Conservation (phyloP, 1,284 basidiomycete genomes). For the Puccinia novopanici region DNA sequence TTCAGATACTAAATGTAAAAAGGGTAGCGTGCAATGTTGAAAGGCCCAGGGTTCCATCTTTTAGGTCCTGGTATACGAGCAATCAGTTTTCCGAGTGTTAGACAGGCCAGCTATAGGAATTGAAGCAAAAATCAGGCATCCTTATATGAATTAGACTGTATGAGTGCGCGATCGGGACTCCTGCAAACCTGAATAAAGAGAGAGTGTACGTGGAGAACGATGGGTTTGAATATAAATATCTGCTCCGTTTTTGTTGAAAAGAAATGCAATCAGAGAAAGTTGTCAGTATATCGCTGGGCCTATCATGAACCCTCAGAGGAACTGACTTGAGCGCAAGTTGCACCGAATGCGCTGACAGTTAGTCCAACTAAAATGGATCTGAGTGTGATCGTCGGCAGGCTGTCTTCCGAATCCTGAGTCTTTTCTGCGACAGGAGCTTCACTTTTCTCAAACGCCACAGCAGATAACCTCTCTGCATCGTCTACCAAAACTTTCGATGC, state of each 20-base stretch:
- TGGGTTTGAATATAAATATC: slow-evolving; percentile 49
- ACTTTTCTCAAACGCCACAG: background rate
- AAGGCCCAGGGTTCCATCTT: slow-evolving; percentile 42
- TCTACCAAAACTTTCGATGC: background rate
- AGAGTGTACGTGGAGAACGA: slow-evolving; percentile 39
- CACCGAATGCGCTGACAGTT: slow-evolving; percentile 33
- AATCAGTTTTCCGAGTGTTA: slow-evolving; percentile 25
- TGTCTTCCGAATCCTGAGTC: background rate
- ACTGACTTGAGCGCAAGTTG: slow-evolving; percentile 44
- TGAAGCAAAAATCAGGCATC: background rate
- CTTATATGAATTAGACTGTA: background rate
- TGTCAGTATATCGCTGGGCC: background rate
- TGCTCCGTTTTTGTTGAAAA: slow-evolving; percentile 16
- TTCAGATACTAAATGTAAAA: background rate
- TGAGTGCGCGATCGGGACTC: background rate
- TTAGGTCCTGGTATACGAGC: slow-evolving; percentile 40
- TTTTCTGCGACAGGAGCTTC: slow-evolving; percentile 1
- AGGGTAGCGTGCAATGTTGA: slow-evolving; percentile 25
- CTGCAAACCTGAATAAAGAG: slow-evolving; percentile 47
- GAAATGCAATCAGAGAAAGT: background rate
- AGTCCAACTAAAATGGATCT: slow-evolving; percentile 39
- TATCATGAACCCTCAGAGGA: background rate
- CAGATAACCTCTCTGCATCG: background rate
- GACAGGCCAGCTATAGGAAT: slow-evolving; percentile 36
- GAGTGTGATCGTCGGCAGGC: slow-evolving; percentile 26